Evolutionary conservation across 768 basidiomycete genomes (phyloP).

Genomic region (Boletus vermiculosoides): DNA sequence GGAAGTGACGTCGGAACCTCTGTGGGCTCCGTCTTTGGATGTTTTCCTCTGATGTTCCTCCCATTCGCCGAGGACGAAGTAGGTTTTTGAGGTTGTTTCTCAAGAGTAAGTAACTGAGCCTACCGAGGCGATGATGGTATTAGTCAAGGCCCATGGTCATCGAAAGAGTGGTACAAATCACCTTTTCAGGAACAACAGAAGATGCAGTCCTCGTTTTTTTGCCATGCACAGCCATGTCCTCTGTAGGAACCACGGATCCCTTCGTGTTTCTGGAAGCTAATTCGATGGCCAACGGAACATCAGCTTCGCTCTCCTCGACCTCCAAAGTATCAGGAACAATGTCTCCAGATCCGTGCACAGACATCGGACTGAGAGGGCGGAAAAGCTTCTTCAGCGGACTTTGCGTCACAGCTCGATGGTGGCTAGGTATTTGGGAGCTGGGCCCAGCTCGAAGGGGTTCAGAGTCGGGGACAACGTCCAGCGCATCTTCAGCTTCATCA

Average conservation of each 20-base stretch:
- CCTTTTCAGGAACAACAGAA: slow-evolving; percentile 15
- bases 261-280: slow-evolving; percentile 21
- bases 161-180: slow-evolving; percentile 5
- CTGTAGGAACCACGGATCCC: not conserved
- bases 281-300: slow-evolving; percentile 43
- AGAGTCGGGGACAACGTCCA: slow-evolving; percentile 64
- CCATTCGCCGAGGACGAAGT: slow-evolving; percentile 7
- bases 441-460: slow-evolving; percentile 45
- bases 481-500: slow-evolving; percentile 33
- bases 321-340: slow-evolving; percentile 30
- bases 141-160: not conserved
- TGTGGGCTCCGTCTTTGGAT: slow-evolving; percentile 27
- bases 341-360: slow-evolving; percentile 25
- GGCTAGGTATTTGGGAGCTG: slow-evolving; percentile 9
- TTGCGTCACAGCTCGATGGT: not conserved
- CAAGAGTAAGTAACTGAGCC: not conserved
- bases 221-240: slow-evolving; percentile 1
- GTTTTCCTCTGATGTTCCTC: slow-evolving; percentile 10
- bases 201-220: slow-evolving; percentile 5
- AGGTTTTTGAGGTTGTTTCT: slow-evolving; percentile 12
- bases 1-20: slow-evolving; percentile 62
- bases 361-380: slow-evolving; percentile 24
- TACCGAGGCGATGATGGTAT: slow-evolving; percentile 1
- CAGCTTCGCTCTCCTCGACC: slow-evolving; percentile 34
- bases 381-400: slow-evolving; percentile 19